Evolutionary conservation across 2,329 filamentous ascomycete genomes (phyloP), one percentile per base, ranked within the genome.

Genomic region (Magnaporthales sp.): DNA sequence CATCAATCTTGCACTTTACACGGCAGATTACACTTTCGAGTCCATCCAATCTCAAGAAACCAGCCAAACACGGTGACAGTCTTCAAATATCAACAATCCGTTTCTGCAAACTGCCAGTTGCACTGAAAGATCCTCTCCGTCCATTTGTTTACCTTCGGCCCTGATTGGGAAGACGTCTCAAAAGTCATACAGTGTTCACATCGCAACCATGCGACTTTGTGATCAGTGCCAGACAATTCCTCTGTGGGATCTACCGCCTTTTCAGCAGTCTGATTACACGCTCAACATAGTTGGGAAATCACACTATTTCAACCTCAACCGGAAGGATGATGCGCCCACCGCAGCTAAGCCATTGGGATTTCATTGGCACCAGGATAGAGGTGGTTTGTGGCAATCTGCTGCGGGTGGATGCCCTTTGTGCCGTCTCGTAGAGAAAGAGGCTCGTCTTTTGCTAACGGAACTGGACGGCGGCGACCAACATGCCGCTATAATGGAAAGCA

Each of bases 351-450:
- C 46, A 22, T 26, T 26, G 26, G 51, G 63, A 4, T 56, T 65
- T 22, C 63, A 29, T 51, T 65, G 46, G 24, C 63, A 65, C 19
- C 24, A 65, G 22, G 63, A 65, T 27, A 27, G 63, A 27, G 63
- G 63, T 6, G 63, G 63, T 13, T 51, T 65, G 4, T 65, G 63
- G 63, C 63, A 65, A n/a, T 56, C 46, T 15, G 38, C 63, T 9
- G 63, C 63, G 24, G 63, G 63, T 10, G 63, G 63, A n/a, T 65
- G 63, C 63, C 27, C n/a, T n/a, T 51, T 65, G 32, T 65, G 63
- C 63, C 63, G 63, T 8, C 51, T 58, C 24, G 46, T 58, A 24
- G 63, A 65, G 9, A 22, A 65, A 2, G 27, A 65, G 63, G 63
- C 63, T 7, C 38, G 46, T 11, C 29, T 58, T 22, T 13, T 64